Percentiles rank a stretch among this genome's conserved stretches.
phyloP scores from a whole-genome alignment of 2,329 filamentous ascomycete genomes.

The Sclerotinia subarctica region DNA sequence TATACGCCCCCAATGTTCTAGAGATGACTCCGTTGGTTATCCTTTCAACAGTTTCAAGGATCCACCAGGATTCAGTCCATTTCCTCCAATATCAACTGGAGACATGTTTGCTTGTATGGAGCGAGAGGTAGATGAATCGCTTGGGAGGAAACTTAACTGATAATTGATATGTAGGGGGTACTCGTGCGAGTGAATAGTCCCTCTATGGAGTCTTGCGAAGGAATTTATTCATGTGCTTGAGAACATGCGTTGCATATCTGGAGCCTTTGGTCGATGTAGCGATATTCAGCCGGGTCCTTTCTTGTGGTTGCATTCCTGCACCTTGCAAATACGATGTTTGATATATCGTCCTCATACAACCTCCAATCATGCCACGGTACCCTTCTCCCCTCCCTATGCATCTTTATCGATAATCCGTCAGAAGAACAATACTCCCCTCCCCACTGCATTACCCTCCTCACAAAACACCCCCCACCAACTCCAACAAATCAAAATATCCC shows the following conservation, averaged over 20 bases:
- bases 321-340: background rate
- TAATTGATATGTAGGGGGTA: too few relatives aligned
- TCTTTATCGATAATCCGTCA: background rate
- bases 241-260: background rate
- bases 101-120: background rate
- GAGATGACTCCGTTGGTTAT: too few relatives aligned
- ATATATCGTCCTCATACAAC: too few relatives aligned
- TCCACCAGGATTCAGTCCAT: background rate
- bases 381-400: background rate
- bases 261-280: background rate
- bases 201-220: background rate
- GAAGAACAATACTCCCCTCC: too few relatives aligned
- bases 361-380: background rate
- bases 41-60: too few relatives aligned
- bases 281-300: background rate
- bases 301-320: background rate
- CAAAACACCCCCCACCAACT: constrained; percentile 56
- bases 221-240: background rate
- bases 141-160: background rate
- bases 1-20: background rate
- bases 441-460: constrained; percentile 25
- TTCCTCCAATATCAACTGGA: too few relatives aligned
- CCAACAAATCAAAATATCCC: constrained; percentile 62
- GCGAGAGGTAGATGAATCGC: background rate
- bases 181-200: background rate